Percentiles rank a stretch among this genome's conserved stretches.
phyloP scores from a whole-genome alignment of 352 stramenopile genomes.

The Phytopythium vexans region DNA sequence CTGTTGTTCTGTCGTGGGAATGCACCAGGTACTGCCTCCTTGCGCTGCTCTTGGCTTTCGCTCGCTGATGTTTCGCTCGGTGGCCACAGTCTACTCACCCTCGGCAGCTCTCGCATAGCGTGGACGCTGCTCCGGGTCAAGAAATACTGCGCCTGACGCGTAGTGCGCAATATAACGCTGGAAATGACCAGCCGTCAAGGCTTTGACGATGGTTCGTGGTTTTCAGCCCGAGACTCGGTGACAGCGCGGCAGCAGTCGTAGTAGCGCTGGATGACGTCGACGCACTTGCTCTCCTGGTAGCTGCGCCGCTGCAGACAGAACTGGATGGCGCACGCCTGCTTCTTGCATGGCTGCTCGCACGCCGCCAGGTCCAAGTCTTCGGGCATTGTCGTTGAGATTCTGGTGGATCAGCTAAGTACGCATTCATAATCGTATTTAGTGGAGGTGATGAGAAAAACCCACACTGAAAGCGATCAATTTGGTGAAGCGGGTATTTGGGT shows the following conservation, averaged over 20 bases:
- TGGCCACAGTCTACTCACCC: conserved; percentile 26
- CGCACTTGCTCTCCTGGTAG: conserved; percentile 76
- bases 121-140: conserved; percentile 24
- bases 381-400: conserved; percentile 14
- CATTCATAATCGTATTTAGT: neutral
- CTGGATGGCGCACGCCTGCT: conserved; percentile 80
- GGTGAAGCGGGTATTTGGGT: too few relatives aligned
- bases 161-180: too few relatives aligned
- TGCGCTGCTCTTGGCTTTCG: neutral
- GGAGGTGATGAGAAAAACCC: neutral
- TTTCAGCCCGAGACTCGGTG: conserved; percentile 18
- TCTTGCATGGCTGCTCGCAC: conserved; percentile 64
- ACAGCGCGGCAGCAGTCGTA: conserved; percentile 65
- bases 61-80: too few relatives aligned
- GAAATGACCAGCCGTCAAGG: too few relatives aligned
- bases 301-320: conserved; percentile 67
- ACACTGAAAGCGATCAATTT: neutral
- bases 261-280: conserved; percentile 57
- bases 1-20: conserved; percentile 35
- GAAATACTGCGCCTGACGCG: too few relatives aligned
- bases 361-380: conserved; percentile 23
- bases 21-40: conserved; percentile 25
- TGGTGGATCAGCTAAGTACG: too few relatives aligned
- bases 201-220: conserved; percentile 9
- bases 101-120: conserved; percentile 46